A percentile compares a stretch with the other conserved stretches of the same genome.
These are phyloP conservation scores for Stephanodiscus minutulus DNA, from an alignment of 108 stramenopile genomes.

Conservation along the genomic window DNA sequence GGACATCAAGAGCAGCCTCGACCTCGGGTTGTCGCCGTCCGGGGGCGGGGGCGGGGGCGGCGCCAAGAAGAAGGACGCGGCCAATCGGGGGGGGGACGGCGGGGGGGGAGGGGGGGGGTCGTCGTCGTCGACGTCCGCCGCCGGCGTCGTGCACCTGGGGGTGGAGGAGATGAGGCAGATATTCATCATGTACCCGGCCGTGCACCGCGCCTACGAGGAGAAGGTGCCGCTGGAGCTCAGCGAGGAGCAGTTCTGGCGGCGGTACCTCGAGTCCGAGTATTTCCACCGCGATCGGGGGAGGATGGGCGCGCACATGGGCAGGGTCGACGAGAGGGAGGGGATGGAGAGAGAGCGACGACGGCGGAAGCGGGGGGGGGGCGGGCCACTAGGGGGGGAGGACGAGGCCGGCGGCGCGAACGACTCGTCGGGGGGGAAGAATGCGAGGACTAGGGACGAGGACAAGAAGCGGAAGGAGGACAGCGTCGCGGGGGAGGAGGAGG, in stretches of 20 bases:
- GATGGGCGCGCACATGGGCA: conserved; percentile 55
- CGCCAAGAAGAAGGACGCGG: no score
- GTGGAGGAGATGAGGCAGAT: conserved; percentile 91
- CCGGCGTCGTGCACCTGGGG: conserved; percentile 43
- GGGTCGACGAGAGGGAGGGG: conserved; percentile 33
- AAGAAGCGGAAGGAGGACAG: conserved; percentile 20
- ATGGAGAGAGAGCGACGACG: conserved; percentile 27
- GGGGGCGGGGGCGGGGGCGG: conserved; percentile 41
- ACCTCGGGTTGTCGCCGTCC: conserved; percentile 44
- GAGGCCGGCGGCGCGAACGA: background rate
- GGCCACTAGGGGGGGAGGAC: background rate
- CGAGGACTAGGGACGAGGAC: background rate
- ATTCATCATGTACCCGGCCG: conserved; percentile 88
- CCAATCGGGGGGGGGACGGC: background rate
- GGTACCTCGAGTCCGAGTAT: conserved; percentile 84
- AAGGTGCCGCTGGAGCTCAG: conserved; percentile 86
- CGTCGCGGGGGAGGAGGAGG: conserved; percentile 35
- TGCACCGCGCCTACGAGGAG: conserved; percentile 91
- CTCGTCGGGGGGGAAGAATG: background rate
- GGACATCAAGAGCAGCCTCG: conserved; percentile 70
- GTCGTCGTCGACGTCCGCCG: conserved; percentile 10
- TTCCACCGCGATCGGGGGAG: conserved; percentile 90
- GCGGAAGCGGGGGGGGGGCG: background rate
- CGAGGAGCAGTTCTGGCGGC: conserved; percentile 90
- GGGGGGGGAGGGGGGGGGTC: background rate